Percentiles rank a stretch among this genome's conserved stretches.
phyloP scores from a whole-genome alignment of 495 filamentous ascomycete genomes.

The Talaromyces trachyspermus region DNA sequence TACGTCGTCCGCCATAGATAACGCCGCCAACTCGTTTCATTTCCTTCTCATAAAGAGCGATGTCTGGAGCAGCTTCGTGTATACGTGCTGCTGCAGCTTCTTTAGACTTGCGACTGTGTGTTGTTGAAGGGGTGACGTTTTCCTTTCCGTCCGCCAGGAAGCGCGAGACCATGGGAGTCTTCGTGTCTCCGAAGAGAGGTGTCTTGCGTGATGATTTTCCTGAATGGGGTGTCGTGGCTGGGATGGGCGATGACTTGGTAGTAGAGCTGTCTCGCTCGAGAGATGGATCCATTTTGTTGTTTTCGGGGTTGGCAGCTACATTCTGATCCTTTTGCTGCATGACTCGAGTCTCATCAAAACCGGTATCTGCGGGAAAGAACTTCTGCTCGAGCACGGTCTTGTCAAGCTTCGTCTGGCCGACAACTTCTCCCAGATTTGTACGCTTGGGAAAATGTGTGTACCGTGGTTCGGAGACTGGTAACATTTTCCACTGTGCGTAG shows the following conservation, averaged over 20 bases:
- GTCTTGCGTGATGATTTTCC: constrained; percentile 22
- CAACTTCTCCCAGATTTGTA: constrained; percentile 88
- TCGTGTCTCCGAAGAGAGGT: constrained; percentile 21
- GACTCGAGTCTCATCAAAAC: constrained; percentile 19
- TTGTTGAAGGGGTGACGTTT: constrained; percentile 75
- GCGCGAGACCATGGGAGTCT: constrained; percentile 41
- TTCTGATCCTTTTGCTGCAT: constrained; percentile 35
- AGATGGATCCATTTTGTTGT: constrained; percentile 16
- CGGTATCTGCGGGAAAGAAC: constrained; percentile 40
- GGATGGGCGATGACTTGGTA: constrained; percentile 7
- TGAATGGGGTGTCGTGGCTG: constrained; percentile 21
- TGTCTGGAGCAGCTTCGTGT: constrained; percentile 70
- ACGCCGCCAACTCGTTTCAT: constrained; percentile 79
- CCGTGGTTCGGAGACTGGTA: constrained; percentile 55
- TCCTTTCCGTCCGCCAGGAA: constrained; percentile 58
- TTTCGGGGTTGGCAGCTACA: constrained; percentile 9
- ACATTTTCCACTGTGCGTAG: constrained; percentile 76
- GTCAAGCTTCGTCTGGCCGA: constrained; percentile 75
- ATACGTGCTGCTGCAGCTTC: constrained; percentile 68
- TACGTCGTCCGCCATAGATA: constrained; percentile 63
- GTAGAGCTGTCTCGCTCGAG: constrained; percentile 13
- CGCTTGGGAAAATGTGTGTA: constrained; percentile 78
- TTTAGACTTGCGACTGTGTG: constrained; percentile 79
- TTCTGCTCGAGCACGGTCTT: constrained; percentile 42
- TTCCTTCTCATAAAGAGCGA: constrained; percentile 88